phyloP scores from a whole-genome alignment of 2,329 filamentous ascomycete genomes.

The Coniochaeta sp. region DNA sequence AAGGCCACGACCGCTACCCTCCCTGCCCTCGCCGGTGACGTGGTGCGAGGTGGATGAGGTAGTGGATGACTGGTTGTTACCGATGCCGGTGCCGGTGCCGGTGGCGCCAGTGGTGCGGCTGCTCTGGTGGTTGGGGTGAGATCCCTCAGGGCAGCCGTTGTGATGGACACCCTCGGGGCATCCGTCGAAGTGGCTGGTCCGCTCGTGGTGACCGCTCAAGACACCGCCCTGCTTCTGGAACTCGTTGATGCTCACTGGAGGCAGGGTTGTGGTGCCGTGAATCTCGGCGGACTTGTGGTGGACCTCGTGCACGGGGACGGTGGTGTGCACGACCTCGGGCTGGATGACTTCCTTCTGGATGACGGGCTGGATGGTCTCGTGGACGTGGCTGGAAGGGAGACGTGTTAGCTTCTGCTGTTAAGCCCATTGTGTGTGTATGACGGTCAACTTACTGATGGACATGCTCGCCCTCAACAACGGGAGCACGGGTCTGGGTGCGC shows the following conservation, averaged over 20 bases:
- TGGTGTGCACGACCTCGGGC: conserved; percentile 63
- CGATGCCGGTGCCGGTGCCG: not conserved
- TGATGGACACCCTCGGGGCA: conserved; percentile 42
- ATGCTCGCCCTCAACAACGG: conserved; percentile 52
- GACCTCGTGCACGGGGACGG: conserved; percentile 63
- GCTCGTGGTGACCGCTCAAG: conserved; percentile 45
- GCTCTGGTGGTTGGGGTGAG: not conserved
- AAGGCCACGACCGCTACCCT: not conserved
- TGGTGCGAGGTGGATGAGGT: not conserved
- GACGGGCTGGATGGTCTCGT: conserved; percentile 65
- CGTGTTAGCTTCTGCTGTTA: not conserved
- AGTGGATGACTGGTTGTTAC: not conserved
- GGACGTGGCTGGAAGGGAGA: conserved; percentile 40
- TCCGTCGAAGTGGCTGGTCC: conserved; percentile 51
- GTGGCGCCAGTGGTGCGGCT: too few relatives aligned
- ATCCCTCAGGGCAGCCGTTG: conserved; percentile 16
- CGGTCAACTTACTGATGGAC: conserved; percentile 42
- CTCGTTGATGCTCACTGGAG: conserved; percentile 57
- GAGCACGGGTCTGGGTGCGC: conserved; percentile 38
- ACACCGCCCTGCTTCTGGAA: conserved; percentile 49
- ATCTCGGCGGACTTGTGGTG: conserved; percentile 62
- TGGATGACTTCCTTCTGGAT: conserved; percentile 64
- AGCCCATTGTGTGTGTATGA: not conserved
- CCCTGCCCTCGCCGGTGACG: not conserved
- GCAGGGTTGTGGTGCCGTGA: conserved; percentile 57